These are phyloP conservation scores for Penicillium psychrosexuale DNA, from an alignment of 2,329 filamentous ascomycete genomes.

Conservation along the genomic window DNA sequence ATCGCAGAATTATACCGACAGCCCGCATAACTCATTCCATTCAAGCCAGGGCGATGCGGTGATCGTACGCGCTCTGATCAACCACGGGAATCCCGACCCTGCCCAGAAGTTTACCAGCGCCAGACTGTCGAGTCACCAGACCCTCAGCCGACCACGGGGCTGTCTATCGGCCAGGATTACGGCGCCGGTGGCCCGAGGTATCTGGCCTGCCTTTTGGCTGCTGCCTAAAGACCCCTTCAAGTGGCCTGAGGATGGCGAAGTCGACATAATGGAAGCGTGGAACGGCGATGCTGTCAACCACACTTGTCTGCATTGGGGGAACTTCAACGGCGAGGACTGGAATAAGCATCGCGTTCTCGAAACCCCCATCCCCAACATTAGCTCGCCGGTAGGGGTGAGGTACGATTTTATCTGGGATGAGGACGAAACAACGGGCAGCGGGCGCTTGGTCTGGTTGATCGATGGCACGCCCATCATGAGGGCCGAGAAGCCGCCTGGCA, in stretches of 20 bases:
- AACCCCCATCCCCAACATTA: conserved; percentile 23
- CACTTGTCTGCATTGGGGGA: conserved; percentile 26
- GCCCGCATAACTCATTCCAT: conserved; percentile 25
- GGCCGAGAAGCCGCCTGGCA: conserved; percentile 25
- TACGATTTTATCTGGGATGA: conserved; percentile 27
- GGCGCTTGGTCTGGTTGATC: conserved; percentile 25
- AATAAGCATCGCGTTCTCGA: conserved; percentile 26
- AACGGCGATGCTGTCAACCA: conserved; percentile 26
- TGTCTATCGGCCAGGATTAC: conserved; percentile 25
- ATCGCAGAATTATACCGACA: conserved; percentile 24
- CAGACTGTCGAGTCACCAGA: conserved; percentile 23
- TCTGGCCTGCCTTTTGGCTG: conserved; percentile 29
- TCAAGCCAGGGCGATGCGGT: conserved; percentile 21
- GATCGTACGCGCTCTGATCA: conserved; percentile 24
- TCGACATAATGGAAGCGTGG: conserved; percentile 27
- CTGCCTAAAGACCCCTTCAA: conserved; percentile 28
- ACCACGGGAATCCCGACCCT: conserved; percentile 22
- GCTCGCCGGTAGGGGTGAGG: conserved; percentile 18
- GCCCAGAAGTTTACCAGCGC: conserved; percentile 25
- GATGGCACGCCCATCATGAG: conserved; percentile 24
- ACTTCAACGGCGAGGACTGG: conserved; percentile 26
- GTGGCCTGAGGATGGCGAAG: conserved; percentile 26
- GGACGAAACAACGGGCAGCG: conserved; percentile 20
- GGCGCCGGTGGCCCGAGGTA: conserved; percentile 22
- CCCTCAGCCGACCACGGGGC: conserved; percentile 22